Evolutionary conservation across 108 stramenopile species (phyloP).

Genomic region (Aurantiochytrium sp.): DNA sequence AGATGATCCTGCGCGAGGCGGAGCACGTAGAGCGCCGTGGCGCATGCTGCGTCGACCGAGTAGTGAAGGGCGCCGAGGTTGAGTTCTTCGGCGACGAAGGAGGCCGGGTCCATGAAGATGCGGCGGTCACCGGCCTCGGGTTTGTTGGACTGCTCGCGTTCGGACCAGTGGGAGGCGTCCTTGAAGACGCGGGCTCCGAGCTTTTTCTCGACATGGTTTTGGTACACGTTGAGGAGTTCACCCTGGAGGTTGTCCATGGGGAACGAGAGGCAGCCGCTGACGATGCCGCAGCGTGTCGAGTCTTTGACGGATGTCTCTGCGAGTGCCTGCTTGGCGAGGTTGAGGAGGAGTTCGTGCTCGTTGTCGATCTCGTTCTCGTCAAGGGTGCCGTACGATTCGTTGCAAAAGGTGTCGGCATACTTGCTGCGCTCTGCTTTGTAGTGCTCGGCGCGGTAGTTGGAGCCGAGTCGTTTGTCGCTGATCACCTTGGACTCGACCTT

Average conservation of each 20-base stretch:
- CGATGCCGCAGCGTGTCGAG: not conserved
- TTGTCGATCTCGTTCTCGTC: not conserved
- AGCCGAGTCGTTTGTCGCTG: not conserved
- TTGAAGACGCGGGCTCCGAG: not conserved
- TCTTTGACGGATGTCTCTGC: not conserved
- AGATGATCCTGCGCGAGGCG: not conserved
- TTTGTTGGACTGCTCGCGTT: not conserved
- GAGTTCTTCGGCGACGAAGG: not conserved
- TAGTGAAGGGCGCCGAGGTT: not conserved
- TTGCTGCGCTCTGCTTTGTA: not conserved
- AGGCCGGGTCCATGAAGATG: not conserved
- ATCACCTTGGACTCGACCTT: not conserved
- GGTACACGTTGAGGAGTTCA: not conserved
- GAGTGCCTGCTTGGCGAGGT: not conserved
- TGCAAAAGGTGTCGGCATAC: not conserved
- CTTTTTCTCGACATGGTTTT: not conserved
- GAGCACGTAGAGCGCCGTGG: not conserved
- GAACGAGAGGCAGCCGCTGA: not conserved
- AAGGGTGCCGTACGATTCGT: not conserved
- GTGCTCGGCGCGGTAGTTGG: not conserved
- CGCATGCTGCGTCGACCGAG: not conserved
- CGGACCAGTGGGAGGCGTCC: not conserved
- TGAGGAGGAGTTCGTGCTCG: not conserved
- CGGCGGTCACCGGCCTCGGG: not conserved
- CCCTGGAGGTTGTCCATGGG: conserved; percentile 8